A percentile compares a stretch with the other conserved stretches of the same genome.
These are phyloP conservation scores for Rhytidhysteron rufulum DNA, from an alignment of 2,329 filamentous ascomycete species.

Conservation along the genomic window DNA sequence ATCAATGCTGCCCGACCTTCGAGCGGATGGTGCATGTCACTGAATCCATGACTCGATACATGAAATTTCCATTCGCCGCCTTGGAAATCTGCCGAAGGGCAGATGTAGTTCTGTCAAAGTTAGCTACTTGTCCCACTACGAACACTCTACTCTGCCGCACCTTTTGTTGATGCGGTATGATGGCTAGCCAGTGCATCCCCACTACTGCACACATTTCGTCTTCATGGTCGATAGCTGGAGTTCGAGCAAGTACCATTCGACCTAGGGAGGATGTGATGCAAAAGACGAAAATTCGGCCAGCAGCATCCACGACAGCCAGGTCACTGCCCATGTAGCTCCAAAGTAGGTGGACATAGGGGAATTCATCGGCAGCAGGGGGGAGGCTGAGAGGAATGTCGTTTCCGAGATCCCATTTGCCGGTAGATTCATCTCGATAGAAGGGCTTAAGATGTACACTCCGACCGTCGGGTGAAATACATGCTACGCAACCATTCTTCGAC, in stretches of 20 bases:
- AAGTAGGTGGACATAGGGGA: conserved; percentile 71
- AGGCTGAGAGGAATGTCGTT: conserved; percentile 66
- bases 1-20: conserved; percentile 69
- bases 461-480: conserved; percentile 71
- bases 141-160: conserved; percentile 13
- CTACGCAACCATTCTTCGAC: conserved; percentile 84
- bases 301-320: conserved; percentile 75
- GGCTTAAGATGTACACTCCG: conserved; percentile 68
- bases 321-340: conserved; percentile 79
- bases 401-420: conserved; percentile 73
- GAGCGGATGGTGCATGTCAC: conserved; percentile 70
- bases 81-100: conserved; percentile 37
- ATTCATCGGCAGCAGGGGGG: conserved; percentile 57
- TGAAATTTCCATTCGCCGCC: conserved; percentile 63
- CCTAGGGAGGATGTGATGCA: conserved; percentile 71
- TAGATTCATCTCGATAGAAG: conserved; percentile 63
- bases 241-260: conserved; percentile 59
- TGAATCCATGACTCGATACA: conserved; percentile 60
- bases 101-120: conserved; percentile 29
- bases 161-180: conserved; percentile 40
- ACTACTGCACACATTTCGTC: conserved; percentile 76
- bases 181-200: conserved; percentile 76
- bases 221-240: conserved; percentile 62
- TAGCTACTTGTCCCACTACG: conserved; percentile 18
- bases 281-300: conserved; percentile 73